phyloP scores from a whole-genome alignment of 2,329 filamentous ascomycete species.

The Colletotrichum sp. region DNA sequence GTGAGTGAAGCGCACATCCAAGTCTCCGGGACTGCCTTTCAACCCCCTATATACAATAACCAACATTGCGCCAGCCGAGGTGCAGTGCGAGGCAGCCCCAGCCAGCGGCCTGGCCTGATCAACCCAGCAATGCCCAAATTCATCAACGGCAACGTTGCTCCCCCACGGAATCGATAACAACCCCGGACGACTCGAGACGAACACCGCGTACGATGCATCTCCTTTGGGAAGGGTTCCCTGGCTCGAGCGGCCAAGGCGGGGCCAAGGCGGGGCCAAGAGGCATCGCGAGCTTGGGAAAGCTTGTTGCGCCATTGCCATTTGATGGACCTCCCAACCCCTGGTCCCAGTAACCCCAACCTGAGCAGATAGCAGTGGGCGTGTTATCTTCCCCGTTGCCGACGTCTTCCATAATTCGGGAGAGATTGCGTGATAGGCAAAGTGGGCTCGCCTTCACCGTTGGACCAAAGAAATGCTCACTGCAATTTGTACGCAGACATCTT shows the following conservation, averaged over 20 bases:
- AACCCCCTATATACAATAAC: background rate
- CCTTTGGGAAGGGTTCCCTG: background rate
- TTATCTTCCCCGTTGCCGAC: background rate
- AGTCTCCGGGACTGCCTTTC: background rate
- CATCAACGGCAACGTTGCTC: background rate
- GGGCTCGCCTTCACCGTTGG: background rate
- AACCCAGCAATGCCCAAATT: background rate
- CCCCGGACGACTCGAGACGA: background rate
- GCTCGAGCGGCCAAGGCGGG: constrained; percentile 4
- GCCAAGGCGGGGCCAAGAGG: constrained; percentile 5
- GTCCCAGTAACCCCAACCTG: background rate
- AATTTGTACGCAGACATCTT: background rate
- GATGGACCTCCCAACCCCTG: background rate
- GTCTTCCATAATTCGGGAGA: background rate
- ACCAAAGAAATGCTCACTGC: background rate
- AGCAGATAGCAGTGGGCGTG: background rate
- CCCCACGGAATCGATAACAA: background rate
- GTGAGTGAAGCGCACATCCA: background rate
- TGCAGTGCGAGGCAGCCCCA: background rate
- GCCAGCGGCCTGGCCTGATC: background rate
- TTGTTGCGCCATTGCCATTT: constrained; percentile 14
- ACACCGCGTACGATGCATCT: background rate
- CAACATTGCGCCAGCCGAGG: background rate
- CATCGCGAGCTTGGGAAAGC: constrained; percentile 17
- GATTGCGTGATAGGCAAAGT: background rate